Evolutionary conservation across 257 asterid genomes (phyloP).

Genomic region (Hygrophila difformis): DNA sequence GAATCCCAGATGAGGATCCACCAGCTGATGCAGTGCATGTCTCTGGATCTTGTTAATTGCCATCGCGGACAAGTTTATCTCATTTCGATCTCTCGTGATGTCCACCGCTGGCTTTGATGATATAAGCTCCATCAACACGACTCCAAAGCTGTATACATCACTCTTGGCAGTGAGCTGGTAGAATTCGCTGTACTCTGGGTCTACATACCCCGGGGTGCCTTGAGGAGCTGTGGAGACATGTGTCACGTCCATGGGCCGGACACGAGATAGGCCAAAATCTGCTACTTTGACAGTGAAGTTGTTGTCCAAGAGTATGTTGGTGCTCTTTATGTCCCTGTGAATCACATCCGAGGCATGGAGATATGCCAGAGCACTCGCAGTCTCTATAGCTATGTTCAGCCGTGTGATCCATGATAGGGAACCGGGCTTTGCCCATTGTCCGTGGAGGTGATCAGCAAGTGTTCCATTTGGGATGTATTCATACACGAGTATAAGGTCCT

Average conservation of each 20-base stretch:
- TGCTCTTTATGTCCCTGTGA: constrained; percentile 29
- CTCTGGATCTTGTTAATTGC: constrained; percentile 23
- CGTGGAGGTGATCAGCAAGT: constrained; percentile 31
- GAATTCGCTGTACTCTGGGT: constrained; percentile 28
- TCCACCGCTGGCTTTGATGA: constrained; percentile 29
- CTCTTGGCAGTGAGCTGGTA: constrained; percentile 30
- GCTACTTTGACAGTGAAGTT: constrained; percentile 25
- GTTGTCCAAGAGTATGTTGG: constrained; percentile 24
- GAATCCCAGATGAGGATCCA: constrained; percentile 23
- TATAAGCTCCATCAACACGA: constrained; percentile 29
- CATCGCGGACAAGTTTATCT: constrained; percentile 25
- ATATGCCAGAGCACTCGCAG: constrained; percentile 21
- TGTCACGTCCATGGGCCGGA: constrained; percentile 18
- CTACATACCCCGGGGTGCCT: constrained; percentile 31
- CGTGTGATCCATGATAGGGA: constrained; percentile 20
- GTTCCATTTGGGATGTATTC: constrained; percentile 33
- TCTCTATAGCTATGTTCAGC: constrained; percentile 23
- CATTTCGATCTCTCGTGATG: constrained; percentile 19
- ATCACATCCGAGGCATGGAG: constrained; percentile 30
- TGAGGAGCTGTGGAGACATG: constrained; percentile 33
- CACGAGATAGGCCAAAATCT: constrained; percentile 31
- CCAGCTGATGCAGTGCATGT: constrained; percentile 19
- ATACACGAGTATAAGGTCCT: constrained; percentile 27
- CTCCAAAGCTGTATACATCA: constrained; percentile 34
- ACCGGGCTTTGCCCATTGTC: not conserved